Evolutionary conservation across 352 stramenopile genomes (phyloP).

Genomic region (Phytopythium delawarense): DNA sequence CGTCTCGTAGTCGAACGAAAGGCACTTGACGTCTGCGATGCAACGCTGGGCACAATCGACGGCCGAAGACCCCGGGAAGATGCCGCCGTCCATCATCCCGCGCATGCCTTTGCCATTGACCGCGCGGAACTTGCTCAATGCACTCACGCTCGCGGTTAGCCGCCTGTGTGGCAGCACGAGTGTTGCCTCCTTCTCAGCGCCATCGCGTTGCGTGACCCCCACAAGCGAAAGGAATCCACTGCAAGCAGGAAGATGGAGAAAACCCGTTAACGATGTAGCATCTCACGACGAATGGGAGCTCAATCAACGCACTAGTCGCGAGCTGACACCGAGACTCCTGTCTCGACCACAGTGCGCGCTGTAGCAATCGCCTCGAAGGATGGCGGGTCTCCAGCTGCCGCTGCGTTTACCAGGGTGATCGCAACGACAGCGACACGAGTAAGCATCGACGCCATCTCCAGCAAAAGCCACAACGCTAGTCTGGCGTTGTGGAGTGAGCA

Average conservation of each 20-base stretch:
- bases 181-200: not conserved
- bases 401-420: not conserved
- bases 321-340: not conserved
- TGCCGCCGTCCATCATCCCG: conserved; percentile 53
- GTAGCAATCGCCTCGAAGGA: not conserved
- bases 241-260: not conserved
- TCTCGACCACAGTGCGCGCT: not conserved
- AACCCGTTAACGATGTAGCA: not conserved
- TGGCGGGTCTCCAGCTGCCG: too few relatives aligned
- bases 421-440: not conserved
- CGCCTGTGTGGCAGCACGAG: not conserved
- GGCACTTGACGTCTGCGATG: conserved; percentile 39
- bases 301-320: not conserved
- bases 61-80: conserved; percentile 29
- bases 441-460: not conserved
- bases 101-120: conserved; percentile 43
- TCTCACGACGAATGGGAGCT: not conserved
- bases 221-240: not conserved
- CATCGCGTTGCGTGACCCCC: not conserved
- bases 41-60: conserved; percentile 43
- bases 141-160: not conserved
- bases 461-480: not conserved
- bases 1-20: conserved; percentile 74
- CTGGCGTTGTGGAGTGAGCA: not conserved
- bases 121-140: conserved; percentile 25